These are phyloP conservation scores for Allomyces macrogynus DNA, from an alignment of 192 early-diverging fungal genomes.

Conservation along the genomic window DNA sequence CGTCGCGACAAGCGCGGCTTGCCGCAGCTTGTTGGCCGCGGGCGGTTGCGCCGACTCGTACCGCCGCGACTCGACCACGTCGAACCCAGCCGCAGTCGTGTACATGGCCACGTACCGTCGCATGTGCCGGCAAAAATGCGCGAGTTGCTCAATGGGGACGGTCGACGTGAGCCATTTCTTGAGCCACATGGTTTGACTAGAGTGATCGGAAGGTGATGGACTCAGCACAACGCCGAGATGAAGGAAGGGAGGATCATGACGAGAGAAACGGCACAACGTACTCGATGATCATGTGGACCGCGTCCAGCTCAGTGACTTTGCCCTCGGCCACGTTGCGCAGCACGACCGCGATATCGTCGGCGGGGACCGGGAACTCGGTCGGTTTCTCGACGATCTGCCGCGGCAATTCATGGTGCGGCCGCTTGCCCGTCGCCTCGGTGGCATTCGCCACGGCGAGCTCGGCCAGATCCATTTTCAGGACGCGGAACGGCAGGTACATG, in stretches of 20 bases:
- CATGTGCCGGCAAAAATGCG: conserved; percentile 21
- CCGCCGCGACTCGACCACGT: conserved; percentile 32
- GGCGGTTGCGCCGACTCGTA: conserved; percentile 17
- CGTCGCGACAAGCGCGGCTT: conserved; percentile 18
- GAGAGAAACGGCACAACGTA: background rate
- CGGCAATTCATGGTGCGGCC: too few species aligned
- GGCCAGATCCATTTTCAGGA: background rate
- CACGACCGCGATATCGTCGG: background rate
- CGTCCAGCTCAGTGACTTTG: background rate
- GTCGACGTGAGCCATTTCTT: background rate
- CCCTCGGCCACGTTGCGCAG: background rate
- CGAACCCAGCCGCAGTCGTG: conserved; percentile 35
- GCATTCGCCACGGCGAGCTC: too few species aligned
- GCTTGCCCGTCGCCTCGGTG: too few species aligned
- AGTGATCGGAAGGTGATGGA: too few species aligned
- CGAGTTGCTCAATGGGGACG: background rate
- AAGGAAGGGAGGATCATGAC: too few species aligned
- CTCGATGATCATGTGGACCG: background rate
- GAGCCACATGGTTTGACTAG: background rate
- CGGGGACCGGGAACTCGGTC: background rate
- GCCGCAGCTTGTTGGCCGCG: conserved; percentile 6
- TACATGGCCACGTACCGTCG: conserved; percentile 45
- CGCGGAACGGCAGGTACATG: background rate
- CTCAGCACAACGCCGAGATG: too few species aligned
- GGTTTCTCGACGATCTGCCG: background rate